phyloP scores from a whole-genome alignment of 2,329 filamentous ascomycete genomes.

The Aspergillus spinulosporus region DNA sequence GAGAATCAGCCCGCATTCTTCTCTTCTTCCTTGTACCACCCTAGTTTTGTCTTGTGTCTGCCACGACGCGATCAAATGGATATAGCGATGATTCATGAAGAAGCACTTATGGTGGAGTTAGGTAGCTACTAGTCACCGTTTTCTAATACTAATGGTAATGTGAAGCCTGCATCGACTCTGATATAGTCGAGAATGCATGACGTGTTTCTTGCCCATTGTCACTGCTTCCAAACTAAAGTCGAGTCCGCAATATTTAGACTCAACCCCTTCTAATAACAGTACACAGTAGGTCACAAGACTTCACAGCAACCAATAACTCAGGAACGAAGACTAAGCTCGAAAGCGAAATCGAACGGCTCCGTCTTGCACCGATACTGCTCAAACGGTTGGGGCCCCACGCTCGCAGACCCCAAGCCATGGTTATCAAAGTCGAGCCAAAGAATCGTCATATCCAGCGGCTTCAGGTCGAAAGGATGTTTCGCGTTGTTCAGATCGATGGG shows the following conservation, averaged over 20 bases:
- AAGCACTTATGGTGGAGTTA: conserved; percentile 6
- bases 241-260: too few species aligned
- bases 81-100: conserved; percentile 18
- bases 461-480: conserved; percentile 64
- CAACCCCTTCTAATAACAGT: too few species aligned
- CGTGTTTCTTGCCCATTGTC: too few species aligned
- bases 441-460: conserved; percentile 25
- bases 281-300: not conserved
- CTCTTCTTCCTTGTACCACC: conserved; percentile 3
- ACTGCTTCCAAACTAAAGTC: too few species aligned
- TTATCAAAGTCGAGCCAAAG: conserved; percentile 34
- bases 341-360: conserved; percentile 8
- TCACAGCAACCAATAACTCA: not conserved
- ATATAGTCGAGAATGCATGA: not conserved
- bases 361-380: conserved; percentile 7
- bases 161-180: conserved; percentile 1
- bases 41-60: conserved; percentile 6
- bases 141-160: conserved; percentile 18
- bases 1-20: not conserved
- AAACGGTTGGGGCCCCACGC: conserved; percentile 7
- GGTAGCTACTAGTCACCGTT: conserved; percentile 8
- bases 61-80: conserved; percentile 12
- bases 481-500: conserved; percentile 57
- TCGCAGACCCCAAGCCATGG: conserved; percentile 33
- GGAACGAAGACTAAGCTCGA: conserved; percentile 5